Conservation (phyloP, 2,329 filamentous ascomycete species). For the Gnomoniopsis smithogilvyi region DNA sequence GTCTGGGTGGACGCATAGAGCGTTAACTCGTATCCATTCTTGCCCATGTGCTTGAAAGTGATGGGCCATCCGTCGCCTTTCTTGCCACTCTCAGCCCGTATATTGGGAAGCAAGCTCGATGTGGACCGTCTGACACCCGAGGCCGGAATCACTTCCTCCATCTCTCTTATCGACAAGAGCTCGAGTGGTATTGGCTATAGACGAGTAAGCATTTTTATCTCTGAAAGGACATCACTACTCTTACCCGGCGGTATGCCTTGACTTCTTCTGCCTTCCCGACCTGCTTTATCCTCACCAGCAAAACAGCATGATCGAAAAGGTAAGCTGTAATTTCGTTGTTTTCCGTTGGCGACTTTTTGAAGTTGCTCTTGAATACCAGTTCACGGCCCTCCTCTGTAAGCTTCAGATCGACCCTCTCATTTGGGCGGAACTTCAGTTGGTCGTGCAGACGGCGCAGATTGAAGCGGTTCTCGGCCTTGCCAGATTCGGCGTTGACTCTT, state of each 20-base stretch:
- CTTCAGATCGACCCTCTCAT: slow-evolving; percentile 90
- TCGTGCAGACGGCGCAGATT: slow-evolving; percentile 90
- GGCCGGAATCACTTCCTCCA: slow-evolving; percentile 91
- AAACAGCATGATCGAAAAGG: slow-evolving; percentile 91
- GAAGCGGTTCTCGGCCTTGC: slow-evolving; percentile 96
- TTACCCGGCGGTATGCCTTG: slow-evolving; percentile 80
- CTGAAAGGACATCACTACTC: slow-evolving; percentile 19
- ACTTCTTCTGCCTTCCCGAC: slow-evolving; percentile 92
- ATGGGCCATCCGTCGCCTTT: slow-evolving; percentile 82
- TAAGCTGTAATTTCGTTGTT: slow-evolving; percentile 89
- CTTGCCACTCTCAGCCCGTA: slow-evolving; percentile 53
- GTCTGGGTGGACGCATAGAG: slow-evolving; percentile 83
- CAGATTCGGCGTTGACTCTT: slow-evolving; percentile 90
- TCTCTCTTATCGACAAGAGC: slow-evolving; percentile 87
- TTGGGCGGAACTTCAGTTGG: slow-evolving; percentile 84
- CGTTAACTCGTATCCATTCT: slow-evolving; percentile 89
- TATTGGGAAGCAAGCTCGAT: slow-evolving; percentile 70
- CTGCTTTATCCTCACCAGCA: slow-evolving; percentile 86
- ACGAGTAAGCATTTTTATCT: slow-evolving; percentile 16
- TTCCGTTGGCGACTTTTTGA: slow-evolving; percentile 91
- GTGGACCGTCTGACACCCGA: slow-evolving; percentile 82
- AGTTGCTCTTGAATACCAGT: slow-evolving; percentile 86
- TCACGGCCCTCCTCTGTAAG: slow-evolving; percentile 91
- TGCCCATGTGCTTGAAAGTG: slow-evolving; percentile 93
- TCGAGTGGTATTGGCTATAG: slow-evolving; percentile 84